These are phyloP conservation scores for Mortierella sp. DNA, from an alignment of 371 early-diverging fungal species.

Conservation along the genomic window DNA sequence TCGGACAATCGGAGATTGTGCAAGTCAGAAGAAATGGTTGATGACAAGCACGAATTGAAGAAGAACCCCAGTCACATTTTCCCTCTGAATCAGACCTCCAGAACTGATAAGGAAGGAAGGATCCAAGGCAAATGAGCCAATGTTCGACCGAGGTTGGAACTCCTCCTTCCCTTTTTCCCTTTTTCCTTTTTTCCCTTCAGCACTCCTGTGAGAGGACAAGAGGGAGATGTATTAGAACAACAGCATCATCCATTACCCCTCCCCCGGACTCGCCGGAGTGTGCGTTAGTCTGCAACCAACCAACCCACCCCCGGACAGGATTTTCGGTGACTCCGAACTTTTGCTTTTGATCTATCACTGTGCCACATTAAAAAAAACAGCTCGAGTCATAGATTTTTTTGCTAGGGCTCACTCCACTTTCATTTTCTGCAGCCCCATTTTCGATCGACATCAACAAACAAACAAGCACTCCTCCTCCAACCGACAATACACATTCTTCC, in stretches of 20 bases:
- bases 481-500: background rate
- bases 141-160: constrained; percentile 1
- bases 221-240: too few relatives aligned
- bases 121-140: background rate
- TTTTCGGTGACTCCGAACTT: background rate
- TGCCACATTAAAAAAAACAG: background rate
- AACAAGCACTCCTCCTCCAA: background rate
- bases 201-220: background rate
- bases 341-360: background rate
- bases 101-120: background rate
- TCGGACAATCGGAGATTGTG: constrained; percentile 1
- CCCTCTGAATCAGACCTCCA: background rate
- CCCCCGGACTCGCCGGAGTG: background rate
- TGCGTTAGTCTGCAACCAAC: background rate
- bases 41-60: background rate
- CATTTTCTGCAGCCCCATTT: background rate
- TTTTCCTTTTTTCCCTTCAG: background rate
- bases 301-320: background rate
- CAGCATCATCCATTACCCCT: background rate
- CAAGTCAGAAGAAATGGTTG: background rate
- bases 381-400: constrained; percentile 2
- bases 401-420: background rate
- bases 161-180: background rate
- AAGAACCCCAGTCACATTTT: background rate
- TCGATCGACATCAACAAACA: background rate